Base-by-base conservation (phyloP, 176 grass and related monocot species). In the Ensete ventricosum region DNA sequence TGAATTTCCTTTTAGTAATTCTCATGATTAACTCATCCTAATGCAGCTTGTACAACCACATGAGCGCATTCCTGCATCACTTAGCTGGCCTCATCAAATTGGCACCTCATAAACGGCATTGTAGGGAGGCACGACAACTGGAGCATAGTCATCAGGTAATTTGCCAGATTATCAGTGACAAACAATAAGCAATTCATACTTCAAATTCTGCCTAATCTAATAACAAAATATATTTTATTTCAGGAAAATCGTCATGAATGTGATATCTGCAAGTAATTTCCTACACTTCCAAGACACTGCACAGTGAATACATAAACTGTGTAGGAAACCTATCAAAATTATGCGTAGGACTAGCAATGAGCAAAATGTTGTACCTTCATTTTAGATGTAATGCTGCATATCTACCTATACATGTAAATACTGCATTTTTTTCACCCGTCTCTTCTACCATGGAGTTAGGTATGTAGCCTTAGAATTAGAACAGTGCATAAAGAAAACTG, bases 31-130 rank as follows among this genome's bases (percentile, higher is more conserved):
- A 54, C 12, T 29, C 29, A 0, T 78, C 23, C 74, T 14, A 62
- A 57, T 67, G 69, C 85, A 96, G 92, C 86, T 89, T 90, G 72
- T 89, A 89, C 73, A 96, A 96, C 58, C 86, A 91, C 63, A 52
- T 74, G 1, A 72, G 84, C 20, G 9, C 78, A 64, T 73, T 77
- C 60, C 0, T 82, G 66, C 82, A 83, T 25, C 76, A 65, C 29
- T 63, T 87, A 73, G 55, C 79, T 67, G 67, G 50, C 9, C 22
- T 54, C 1, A 1, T 79, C 13, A 53, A 62, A 51, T n/a, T 82
- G 48, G 73, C 34, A 0, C 82, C 48, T n/a, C 29, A n/a, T 64
- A 22, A 59, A 21, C 87, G 76, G 20, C 60, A 43, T 2, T 81
- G 84, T 65, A 71, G 54, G 13, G 54, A 21, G 49, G 81, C 53